These are phyloP conservation scores for Anthracocystis setariae DNA, from an alignment of 1,284 basidiomycete species.

Conservation along the genomic window DNA sequence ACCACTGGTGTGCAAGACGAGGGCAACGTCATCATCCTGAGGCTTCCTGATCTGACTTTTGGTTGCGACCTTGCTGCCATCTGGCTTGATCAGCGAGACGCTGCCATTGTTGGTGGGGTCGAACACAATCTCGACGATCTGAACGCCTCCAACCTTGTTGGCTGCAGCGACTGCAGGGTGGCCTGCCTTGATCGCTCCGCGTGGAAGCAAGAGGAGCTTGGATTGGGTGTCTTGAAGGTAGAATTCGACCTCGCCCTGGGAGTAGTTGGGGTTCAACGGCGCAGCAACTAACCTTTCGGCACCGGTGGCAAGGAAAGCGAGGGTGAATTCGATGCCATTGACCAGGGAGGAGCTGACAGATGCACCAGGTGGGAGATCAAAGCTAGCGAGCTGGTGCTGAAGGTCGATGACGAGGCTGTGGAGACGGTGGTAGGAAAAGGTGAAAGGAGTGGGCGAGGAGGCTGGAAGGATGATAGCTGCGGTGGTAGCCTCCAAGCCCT, in stretches of 20 bases:
- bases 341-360: slow-evolving; percentile 65
- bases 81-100: slow-evolving; percentile 40
- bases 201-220: slow-evolving; percentile 63
- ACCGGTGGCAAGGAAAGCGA: slow-evolving; percentile 68
- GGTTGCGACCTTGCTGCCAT: slow-evolving; percentile 36
- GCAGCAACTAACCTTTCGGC: slow-evolving; percentile 67
- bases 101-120: slow-evolving; percentile 45
- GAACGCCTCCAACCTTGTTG: slow-evolving; percentile 45
- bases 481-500: slow-evolving; percentile 39
- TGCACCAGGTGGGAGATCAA: slow-evolving; percentile 39
- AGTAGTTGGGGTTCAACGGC: slow-evolving; percentile 70
- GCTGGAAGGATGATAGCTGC: slow-evolving; percentile 52
- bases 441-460: slow-evolving; percentile 51
- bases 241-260: slow-evolving; percentile 67
- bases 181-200: slow-evolving; percentile 47
- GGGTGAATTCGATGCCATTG: slow-evolving; percentile 69
- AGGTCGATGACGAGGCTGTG: slow-evolving; percentile 49
- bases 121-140: slow-evolving; percentile 63
- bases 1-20: slow-evolving; percentile 74
- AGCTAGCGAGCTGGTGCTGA: slow-evolving; percentile 56
- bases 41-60: slow-evolving; percentile 36
- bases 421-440: slow-evolving; percentile 51
- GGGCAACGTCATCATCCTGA: slow-evolving; percentile 66
- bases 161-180: slow-evolving; percentile 55
- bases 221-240: slow-evolving; percentile 69